Percentiles rank a stretch among this genome's conserved stretches.
Conservation (phyloP, 768 basidiomycete species). For the Zangia roseola region DNA sequence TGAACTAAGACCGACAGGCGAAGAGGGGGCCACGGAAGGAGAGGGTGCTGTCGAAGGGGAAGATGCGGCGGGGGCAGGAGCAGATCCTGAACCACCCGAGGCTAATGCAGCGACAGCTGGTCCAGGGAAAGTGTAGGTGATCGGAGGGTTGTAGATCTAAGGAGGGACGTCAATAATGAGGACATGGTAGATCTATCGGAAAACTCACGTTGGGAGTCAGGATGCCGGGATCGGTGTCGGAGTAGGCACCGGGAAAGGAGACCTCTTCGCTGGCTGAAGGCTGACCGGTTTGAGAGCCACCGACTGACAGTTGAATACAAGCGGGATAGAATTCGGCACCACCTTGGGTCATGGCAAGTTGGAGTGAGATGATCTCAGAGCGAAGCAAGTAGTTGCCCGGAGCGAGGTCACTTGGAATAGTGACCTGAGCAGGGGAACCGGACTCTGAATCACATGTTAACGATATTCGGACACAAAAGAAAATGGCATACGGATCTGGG, state of each 20-base stretch:
- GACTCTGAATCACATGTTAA: conserved; percentile 26
- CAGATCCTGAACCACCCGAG: conserved; percentile 1
- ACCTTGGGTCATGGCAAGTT: conserved; percentile 48
- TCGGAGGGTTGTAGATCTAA: conserved; percentile 28
- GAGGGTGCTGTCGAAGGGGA: background rate
- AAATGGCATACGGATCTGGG: conserved; percentile 37
- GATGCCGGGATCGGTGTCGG: conserved; percentile 66
- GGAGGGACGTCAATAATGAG: background rate
- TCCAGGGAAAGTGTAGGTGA: conserved; percentile 51
- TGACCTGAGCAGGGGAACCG: conserved; percentile 39
- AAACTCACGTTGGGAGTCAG: conserved; percentile 44
- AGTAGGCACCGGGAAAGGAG: conserved; percentile 69
- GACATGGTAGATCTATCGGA: background rate
- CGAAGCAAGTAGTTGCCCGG: conserved; percentile 74
- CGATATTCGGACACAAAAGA: background rate
- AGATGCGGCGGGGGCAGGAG: background rate
- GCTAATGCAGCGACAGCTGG: conserved; percentile 45
- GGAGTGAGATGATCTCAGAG: conserved; percentile 76
- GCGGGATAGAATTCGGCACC: conserved; percentile 47
- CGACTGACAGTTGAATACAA: conserved; percentile 27
- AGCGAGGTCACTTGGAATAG: conserved; percentile 50
- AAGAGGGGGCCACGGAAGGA: no score
- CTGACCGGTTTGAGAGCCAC: conserved; percentile 27
- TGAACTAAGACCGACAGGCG: no score
- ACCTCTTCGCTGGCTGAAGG: conserved; percentile 40